Conservation (phyloP, 768 basidiomycete species). For the Pisolithus sp. region DNA sequence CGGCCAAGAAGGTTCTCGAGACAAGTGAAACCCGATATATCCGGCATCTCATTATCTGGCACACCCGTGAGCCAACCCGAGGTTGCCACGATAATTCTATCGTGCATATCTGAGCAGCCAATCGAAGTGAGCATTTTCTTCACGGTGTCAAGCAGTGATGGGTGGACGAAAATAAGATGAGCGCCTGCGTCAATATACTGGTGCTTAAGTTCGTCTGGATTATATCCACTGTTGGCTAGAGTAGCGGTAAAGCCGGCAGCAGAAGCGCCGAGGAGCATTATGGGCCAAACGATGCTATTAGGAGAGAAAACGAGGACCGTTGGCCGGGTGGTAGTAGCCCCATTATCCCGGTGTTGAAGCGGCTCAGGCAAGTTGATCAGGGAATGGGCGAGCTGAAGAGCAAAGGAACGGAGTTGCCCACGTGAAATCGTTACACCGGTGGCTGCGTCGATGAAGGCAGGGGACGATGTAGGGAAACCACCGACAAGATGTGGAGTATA, state of each 20-base stretch:
- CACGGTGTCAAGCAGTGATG: conserved; percentile 51
- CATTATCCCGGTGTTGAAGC: conserved; percentile 44
- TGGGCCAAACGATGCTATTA: conserved; percentile 56
- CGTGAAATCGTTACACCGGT: conserved; percentile 55
- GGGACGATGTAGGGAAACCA: conserved; percentile 34
- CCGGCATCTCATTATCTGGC: conserved; percentile 25
- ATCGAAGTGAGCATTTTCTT: conserved; percentile 49
- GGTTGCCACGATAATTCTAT: conserved; percentile 52
- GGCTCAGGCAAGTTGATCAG: conserved; percentile 40
- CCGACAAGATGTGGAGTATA: conserved; percentile 29
- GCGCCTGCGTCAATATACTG: conserved; percentile 70
- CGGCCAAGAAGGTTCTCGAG: conserved; percentile 46
- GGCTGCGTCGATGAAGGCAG: conserved; percentile 63
- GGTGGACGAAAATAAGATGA: conserved; percentile 55
- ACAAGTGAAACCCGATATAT: conserved; percentile 28
- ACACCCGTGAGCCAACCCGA: conserved; percentile 37
- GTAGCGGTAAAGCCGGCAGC: conserved; percentile 67
- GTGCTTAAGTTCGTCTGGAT: conserved; percentile 57
- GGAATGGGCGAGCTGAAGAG: conserved; percentile 54
- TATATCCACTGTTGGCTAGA: conserved; percentile 69
- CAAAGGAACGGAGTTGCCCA: conserved; percentile 42
- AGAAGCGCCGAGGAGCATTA: conserved; percentile 39
- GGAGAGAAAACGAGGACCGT: conserved; percentile 61
- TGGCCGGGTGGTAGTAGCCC: conserved; percentile 23
- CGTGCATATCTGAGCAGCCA: conserved; percentile 45